These are phyloP conservation scores for Cyberlindnera mycetangii DNA, from an alignment of 805 yeast genomes.

Conservation along the genomic window DNA sequence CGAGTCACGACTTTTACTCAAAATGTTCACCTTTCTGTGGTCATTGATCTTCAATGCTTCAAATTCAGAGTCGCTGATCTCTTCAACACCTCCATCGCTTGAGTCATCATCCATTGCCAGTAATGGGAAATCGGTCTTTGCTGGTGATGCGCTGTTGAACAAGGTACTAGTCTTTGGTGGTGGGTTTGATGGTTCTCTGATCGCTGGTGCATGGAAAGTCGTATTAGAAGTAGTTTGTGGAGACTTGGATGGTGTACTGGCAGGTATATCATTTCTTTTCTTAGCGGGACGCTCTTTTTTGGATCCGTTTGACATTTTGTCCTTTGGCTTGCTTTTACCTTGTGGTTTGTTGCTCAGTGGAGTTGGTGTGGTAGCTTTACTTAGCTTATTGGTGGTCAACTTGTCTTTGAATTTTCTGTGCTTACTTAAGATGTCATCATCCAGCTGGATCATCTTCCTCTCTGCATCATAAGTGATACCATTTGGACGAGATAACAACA, in stretches of 20 bases:
- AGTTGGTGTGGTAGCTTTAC: background rate
- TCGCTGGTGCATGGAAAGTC: constrained; percentile 5
- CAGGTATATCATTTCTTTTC: background rate
- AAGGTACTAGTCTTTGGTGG: constrained; percentile 2
- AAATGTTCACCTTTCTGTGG: background rate
- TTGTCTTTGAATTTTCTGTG: constrained; percentile 7
- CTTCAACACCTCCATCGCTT: background rate
- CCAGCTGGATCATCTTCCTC: constrained; percentile 16
- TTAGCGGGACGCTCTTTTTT: background rate
- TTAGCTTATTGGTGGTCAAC: constrained; percentile 1
- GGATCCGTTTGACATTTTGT: background rate
- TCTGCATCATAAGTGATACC: constrained; percentile 29
- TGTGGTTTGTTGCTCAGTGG: background rate
- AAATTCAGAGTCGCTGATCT: background rate
- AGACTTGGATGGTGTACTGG: background rate
- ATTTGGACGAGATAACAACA: constrained; percentile 28
- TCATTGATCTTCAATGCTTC: background rate
- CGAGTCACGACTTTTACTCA: background rate
- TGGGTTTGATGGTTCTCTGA: constrained; percentile 7
- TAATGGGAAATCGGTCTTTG: background rate
- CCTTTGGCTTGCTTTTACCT: background rate
- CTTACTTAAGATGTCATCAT: constrained; percentile 6
- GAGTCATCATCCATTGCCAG: background rate
- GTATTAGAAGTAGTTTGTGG: background rate
- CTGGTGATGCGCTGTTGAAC: background rate